A percentile compares a stretch with the other conserved stretches of the same genome.
Evolutionary conservation across 2,329 filamentous ascomycete species (phyloP).

Genomic region (Botrytis elliptica): DNA sequence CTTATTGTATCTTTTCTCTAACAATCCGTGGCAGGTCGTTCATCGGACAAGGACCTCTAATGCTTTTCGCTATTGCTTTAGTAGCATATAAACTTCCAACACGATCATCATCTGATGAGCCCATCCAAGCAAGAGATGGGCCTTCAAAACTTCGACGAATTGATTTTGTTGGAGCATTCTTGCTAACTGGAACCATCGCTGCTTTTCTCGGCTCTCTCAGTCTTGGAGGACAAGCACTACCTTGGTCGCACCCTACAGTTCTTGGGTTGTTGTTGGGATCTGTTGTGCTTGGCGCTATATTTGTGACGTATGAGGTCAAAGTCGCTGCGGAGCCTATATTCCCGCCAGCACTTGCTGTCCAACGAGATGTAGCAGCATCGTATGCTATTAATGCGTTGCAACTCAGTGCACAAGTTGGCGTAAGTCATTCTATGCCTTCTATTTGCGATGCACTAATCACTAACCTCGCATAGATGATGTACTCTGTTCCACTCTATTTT

Average conservation of each 20-base stretch:
- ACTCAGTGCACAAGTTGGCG: constrained; percentile 55
- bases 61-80: constrained; percentile 61
- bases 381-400: constrained; percentile 55
- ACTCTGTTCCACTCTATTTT: constrained; percentile 67
- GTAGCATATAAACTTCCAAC: constrained; percentile 58
- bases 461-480: constrained; percentile 52
- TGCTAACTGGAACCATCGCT: constrained; percentile 8
- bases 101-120: constrained; percentile 46
- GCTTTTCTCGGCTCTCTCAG: constrained; percentile 48
- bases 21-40: constrained; percentile 56
- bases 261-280: constrained; percentile 38
- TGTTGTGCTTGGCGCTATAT: constrained; percentile 31
- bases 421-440: constrained; percentile 39
- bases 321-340: constrained; percentile 57
- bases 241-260: constrained; percentile 42
- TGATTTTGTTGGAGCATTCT: constrained; percentile 72
- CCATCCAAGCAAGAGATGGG: constrained; percentile 60
- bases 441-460: not conserved
- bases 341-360: constrained; percentile 53
- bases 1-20: not conserved
- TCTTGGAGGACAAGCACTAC: constrained; percentile 46
- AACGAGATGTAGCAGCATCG: constrained; percentile 52
- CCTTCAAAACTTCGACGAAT: constrained; percentile 63
- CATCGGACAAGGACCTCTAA: constrained; percentile 67
- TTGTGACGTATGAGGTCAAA: constrained; percentile 41